phyloP scores from a whole-genome alignment of 75 land plant species.

The Sequoia sempervirens region DNA sequence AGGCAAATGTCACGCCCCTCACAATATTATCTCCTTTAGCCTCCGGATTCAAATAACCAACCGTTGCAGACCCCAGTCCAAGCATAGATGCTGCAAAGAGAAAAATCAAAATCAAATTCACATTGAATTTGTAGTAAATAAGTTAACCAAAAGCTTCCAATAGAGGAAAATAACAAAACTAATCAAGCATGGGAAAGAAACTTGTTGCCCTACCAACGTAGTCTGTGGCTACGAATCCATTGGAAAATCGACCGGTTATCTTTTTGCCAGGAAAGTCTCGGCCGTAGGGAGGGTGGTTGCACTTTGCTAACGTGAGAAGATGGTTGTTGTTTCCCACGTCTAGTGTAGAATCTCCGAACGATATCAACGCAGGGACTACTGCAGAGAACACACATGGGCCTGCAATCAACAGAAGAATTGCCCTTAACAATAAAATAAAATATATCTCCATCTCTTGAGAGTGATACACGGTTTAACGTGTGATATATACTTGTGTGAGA shows the following conservation, averaged over 20 bases:
- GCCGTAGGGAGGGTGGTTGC: constrained; percentile 18
- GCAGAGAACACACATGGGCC: not conserved
- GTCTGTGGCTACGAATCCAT: constrained; percentile 12
- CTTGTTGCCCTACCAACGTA: not conserved
- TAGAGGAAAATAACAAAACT: not conserved
- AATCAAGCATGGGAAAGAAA: not conserved
- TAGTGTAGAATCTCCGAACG: constrained; percentile 21
- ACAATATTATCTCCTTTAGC: not conserved
- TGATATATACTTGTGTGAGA: too few relatives aligned
- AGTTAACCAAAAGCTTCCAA: not conserved
- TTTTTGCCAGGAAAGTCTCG: not conserved
- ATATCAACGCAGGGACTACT: constrained; percentile 6
- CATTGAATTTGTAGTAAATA: too few relatives aligned
- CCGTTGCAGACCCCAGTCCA: not conserved
- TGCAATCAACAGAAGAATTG: not conserved
- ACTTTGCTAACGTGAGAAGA: constrained; percentile 8
- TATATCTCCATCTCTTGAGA: not conserved
- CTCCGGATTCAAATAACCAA: not conserved
- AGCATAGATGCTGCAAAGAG: not conserved
- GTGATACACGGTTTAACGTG: too few relatives aligned
- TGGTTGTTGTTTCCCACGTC: constrained; percentile 23
- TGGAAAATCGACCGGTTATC: constrained; percentile 18
- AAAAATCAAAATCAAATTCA: too few relatives aligned
- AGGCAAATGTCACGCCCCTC: not conserved
- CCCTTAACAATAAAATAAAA: not conserved